Evolutionary conservation across 1,284 basidiomycete species (phyloP).

Genomic region (Papiliotrema nemorosa): DNA sequence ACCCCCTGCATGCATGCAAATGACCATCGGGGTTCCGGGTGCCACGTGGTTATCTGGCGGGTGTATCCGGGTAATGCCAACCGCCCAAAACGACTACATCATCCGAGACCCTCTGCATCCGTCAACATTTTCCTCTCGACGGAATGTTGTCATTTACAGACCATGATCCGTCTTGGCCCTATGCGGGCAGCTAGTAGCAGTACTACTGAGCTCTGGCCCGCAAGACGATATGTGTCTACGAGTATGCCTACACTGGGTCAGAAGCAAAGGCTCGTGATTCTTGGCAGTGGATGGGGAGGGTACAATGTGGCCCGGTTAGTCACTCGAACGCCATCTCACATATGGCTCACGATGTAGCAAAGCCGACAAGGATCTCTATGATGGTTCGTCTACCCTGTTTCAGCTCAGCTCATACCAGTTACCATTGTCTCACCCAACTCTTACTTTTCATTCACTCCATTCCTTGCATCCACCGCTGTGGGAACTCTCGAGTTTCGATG

Average conservation of each 20-base stretch:
- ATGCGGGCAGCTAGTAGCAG: neutral
- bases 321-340: neutral
- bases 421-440: conserved; percentile 68
- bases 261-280: conserved; percentile 64
- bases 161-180: no score
- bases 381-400: conserved; percentile 20
- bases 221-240: conserved; percentile 1
- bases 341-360: conserved; percentile 15
- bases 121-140: no score
- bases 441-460: conserved; percentile 79
- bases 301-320: conserved; percentile 57
- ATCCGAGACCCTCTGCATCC: neutral
- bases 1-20: neutral
- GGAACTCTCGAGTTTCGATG: conserved; percentile 78
- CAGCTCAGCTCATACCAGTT: conserved; percentile 45
- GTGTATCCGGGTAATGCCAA: neutral
- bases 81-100: neutral
- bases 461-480: conserved; percentile 71
- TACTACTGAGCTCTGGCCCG: neutral
- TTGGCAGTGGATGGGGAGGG: conserved; percentile 82
- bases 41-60: conserved; percentile 3
- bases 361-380: conserved; percentile 39
- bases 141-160: no score
- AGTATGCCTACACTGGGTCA: neutral
- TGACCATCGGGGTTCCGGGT: neutral